Evolutionary conservation across 441 rosid genomes (phyloP).

Genomic region (Syzygium malaccense): DNA sequence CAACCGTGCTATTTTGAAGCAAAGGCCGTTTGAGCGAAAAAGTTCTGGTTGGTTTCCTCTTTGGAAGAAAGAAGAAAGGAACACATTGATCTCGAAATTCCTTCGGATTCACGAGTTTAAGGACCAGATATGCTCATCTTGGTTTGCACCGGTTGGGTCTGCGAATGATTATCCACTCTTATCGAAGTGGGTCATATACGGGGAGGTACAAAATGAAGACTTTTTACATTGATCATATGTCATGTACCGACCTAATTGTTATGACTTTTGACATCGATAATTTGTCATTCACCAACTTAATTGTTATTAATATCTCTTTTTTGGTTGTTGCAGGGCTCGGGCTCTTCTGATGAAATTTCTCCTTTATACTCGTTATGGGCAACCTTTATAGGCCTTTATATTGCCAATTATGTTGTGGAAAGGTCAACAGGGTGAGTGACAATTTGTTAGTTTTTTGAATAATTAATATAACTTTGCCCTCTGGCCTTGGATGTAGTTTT

Average conservation of each 20-base stretch:
- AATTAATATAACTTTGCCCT: too few relatives aligned
- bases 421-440: conserved; percentile 93
- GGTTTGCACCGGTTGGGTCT: conserved; percentile 99
- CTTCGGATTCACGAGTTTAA: conserved; percentile 79
- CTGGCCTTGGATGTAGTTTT: neutral
- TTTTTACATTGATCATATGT: neutral
- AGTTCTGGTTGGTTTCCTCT: conserved; percentile 65
- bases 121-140: conserved; percentile 92
- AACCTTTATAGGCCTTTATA: conserved; percentile 96
- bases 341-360: conserved; percentile 87
- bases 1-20: conserved; percentile 72
- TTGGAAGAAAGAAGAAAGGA: conserved; percentile 64
- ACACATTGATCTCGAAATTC: conserved; percentile 68
- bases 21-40: conserved; percentile 42
- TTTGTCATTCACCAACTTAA: neutral
- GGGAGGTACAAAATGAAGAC: conserved; percentile 56
- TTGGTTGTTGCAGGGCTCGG: conserved; percentile 40
- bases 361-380: conserved; percentile 99
- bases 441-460: neutral
- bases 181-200: conserved; percentile 98
- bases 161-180: conserved; percentile 97
- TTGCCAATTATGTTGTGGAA: conserved; percentile 97
- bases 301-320: conserved; percentile 1
- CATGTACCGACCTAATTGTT: neutral
- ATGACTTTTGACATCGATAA: neutral